Base-by-base conservation (phyloP, 2,329 filamentous ascomycete species). In the Orbilia oligospora region DNA sequence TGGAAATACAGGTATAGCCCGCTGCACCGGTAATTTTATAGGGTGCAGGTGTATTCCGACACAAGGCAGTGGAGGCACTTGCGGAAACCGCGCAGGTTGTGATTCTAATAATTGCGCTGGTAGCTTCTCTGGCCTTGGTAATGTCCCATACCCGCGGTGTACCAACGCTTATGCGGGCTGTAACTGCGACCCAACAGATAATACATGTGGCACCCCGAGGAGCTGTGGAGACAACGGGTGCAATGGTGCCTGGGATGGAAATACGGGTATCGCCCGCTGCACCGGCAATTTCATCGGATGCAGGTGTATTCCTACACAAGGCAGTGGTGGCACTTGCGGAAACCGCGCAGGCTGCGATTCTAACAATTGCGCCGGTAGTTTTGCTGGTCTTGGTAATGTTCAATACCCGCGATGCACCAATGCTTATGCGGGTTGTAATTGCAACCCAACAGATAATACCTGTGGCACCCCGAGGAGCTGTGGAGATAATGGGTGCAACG, bases 281-380 rank as follows among this genome's bases (percentile, higher is more conserved):
- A 61, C 56, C 2, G 56, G 56, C 1, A 61, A 61, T n/a, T 61
- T 61, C 14, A n/a, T 61, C 56, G 56, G 41, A 4, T 71, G 67
- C 27, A 56, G 55, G 27, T 71, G 67, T 22, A 71, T 46, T 41
- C 67, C 67, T 18, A 63, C 67, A 12, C 67, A 71, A 48, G 65
- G 65, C 6, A 69, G 65, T n/a, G 24, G 18, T 8, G 53, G 67
- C 8, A 70, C 67, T 27, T 70, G 67, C 20, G 67, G 67, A 27
- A 44, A 46, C 14, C 67, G 67, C 16, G 44, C 44, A 27, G 41
- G 38, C 16, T 70, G 67, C 18, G 67, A 70, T 61, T 10, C 10
- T 12, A 51, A 56, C 41, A 49, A 56, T 30, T 71, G 68, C n/a
- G 58, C 33, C 1, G 68, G 68, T 24, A 16, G 48, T 14, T 71